Evolutionary conservation across 257 asterid species (phyloP).

Genomic region (Nicotiana noctiflora): DNA sequence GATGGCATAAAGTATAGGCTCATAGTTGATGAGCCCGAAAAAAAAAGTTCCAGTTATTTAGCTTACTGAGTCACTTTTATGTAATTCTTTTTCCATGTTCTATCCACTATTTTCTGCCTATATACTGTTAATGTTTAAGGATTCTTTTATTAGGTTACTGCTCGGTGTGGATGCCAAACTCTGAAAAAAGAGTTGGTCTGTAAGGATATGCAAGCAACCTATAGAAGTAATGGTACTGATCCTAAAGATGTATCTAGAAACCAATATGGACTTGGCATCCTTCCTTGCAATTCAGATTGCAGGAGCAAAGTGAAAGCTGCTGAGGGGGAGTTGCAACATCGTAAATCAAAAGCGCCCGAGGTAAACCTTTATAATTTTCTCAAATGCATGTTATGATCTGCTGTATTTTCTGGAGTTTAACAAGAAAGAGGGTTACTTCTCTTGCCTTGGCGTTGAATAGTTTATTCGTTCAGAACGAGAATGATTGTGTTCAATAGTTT

Average conservation of each 20-base stretch:
- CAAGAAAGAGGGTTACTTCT: neutral
- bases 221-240: constrained; percentile 41
- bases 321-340: constrained; percentile 57
- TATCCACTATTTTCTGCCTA: neutral
- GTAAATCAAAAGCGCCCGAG: constrained; percentile 57
- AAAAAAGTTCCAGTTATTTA: neutral
- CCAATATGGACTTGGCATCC: constrained; percentile 68
- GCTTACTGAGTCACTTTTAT: neutral
- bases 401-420: neutral
- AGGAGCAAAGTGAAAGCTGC: constrained; percentile 53
- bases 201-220: constrained; percentile 67
- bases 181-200: constrained; percentile 80
- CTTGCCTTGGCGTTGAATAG: neutral
- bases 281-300: constrained; percentile 67
- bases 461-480: neutral
- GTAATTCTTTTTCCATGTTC: neutral
- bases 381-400: neutral
- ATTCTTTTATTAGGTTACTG: constrained; percentile 43
- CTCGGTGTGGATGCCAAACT: constrained; percentile 79
- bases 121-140: neutral
- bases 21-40: neutral
- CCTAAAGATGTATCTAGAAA: constrained; percentile 61
- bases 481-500: neutral
- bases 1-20: neutral
- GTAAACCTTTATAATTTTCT: constrained; percentile 27